Percentiles rank a stretch among this genome's conserved stretches.
Conservation (phyloP, 371 early-diverging fungal genomes). For the Rhizopus delemar region DNA sequence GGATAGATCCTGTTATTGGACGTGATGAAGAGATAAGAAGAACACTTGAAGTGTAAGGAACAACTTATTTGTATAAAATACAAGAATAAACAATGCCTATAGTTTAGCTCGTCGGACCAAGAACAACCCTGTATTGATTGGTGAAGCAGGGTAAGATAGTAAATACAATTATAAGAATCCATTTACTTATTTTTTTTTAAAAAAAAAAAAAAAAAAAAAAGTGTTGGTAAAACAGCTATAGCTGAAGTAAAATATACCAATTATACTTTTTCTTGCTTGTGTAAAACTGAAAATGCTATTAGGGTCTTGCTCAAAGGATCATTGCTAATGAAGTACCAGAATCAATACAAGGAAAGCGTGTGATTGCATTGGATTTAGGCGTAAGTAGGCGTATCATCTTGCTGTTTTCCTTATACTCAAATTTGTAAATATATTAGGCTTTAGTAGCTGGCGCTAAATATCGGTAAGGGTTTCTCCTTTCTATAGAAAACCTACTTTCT, state of each 20-base stretch:
- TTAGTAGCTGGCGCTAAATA: constrained; percentile 83
- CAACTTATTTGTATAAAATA: not conserved
- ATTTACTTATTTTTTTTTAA: not conserved
- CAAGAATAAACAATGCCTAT: not conserved
- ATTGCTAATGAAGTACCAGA: constrained; percentile 82
- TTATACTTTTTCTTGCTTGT: not conserved
- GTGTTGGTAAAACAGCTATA: constrained; percentile 65
- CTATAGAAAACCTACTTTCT: not conserved
- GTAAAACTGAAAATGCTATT: constrained; percentile 35
- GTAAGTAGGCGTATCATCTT: constrained; percentile 25
- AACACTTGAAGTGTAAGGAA: constrained; percentile 69
- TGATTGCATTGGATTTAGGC: constrained; percentile 80
- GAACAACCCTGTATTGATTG: constrained; percentile 90
- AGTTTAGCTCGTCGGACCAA: constrained; percentile 80
- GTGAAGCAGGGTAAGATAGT: constrained; percentile 63
- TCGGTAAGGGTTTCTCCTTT: constrained; percentile 36
- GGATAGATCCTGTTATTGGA: constrained; percentile 81
- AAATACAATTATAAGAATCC: not conserved
- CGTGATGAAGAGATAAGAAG: constrained; percentile 82
- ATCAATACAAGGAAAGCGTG: constrained; percentile 69
- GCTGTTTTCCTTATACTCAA: not conserved
- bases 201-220: constrained; percentile 18
- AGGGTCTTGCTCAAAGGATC: constrained; percentile 80
- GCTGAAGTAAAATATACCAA: constrained; percentile 37
- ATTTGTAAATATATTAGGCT: constrained; percentile 28